phyloP scores from a whole-genome alignment of 805 yeast genomes.

The Candida awuae region DNA sequence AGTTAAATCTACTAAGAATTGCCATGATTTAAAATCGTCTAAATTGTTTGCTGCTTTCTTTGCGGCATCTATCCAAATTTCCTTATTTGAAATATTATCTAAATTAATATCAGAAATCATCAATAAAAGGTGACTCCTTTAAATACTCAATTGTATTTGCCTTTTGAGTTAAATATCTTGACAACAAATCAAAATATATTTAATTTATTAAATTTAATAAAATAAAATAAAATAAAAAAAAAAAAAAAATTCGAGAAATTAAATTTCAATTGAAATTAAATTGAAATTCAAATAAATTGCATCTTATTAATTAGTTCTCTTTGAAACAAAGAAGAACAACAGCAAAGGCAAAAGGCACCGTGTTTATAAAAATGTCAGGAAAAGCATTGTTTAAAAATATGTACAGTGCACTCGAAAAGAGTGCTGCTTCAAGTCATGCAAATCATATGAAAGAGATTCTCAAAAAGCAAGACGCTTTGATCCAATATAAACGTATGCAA shows the following conservation, averaged over 20 bases:
- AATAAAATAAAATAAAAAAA: too few relatives aligned
- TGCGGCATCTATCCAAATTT: slow-evolving; percentile 29
- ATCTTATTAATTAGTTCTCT: too few relatives aligned
- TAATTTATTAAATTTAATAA: too few relatives aligned
- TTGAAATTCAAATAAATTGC: too few relatives aligned
- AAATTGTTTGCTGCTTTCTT: slow-evolving; percentile 28
- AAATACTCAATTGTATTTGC: too few relatives aligned
- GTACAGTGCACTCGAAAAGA: slow-evolving; percentile 33
- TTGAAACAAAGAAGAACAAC: too few relatives aligned
- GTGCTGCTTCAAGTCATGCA: slow-evolving; percentile 31
- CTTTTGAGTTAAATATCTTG: too few relatives aligned
- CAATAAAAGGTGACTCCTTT: neutral
- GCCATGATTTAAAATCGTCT: slow-evolving; percentile 30
- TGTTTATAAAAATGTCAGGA: slow-evolving; percentile 22
- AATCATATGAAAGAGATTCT: slow-evolving; percentile 33
- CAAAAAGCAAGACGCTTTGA: slow-evolving; percentile 38
- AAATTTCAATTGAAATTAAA: too few relatives aligned
- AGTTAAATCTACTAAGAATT: slow-evolving; percentile 29
- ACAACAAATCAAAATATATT: too few relatives aligned
- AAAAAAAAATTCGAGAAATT: too few relatives aligned
- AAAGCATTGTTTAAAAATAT: slow-evolving; percentile 25
- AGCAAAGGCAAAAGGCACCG: too few relatives aligned
- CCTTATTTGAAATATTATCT: slow-evolving; percentile 16
- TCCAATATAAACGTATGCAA: slow-evolving; percentile 43
- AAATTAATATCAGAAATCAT: slow-evolving; percentile 5